phyloP scores from a whole-genome alignment of 2,329 filamentous ascomycete genomes.

The Microthyrium microscopicum region DNA sequence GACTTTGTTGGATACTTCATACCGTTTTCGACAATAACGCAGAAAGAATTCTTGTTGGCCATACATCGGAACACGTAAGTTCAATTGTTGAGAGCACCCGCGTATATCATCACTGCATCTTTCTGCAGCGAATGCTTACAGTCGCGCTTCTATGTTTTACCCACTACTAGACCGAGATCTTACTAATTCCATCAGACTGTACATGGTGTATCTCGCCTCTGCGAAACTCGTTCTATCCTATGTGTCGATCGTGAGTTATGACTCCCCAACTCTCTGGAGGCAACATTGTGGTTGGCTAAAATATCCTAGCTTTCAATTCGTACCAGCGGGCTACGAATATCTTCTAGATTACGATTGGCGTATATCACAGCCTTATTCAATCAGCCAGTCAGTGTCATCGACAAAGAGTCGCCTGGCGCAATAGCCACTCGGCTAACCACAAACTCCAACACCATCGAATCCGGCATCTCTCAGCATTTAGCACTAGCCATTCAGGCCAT shows the following conservation, averaged over 20 bases:
- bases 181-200: slow-evolving; percentile 24
- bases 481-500: slow-evolving; percentile 16
- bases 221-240: slow-evolving; percentile 39
- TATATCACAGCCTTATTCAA: slow-evolving; percentile 15
- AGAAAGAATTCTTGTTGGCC: slow-evolving; percentile 32
- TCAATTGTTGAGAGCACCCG: too few relatives aligned
- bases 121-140: too few relatives aligned
- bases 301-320: slow-evolving; percentile 14
- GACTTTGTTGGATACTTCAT: slow-evolving; percentile 7
- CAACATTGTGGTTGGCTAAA: slow-evolving; percentile 6
- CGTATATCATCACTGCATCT: too few relatives aligned
- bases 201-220: slow-evolving; percentile 41
- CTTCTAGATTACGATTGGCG: slow-evolving; percentile 14
- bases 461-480: slow-evolving; percentile 16
- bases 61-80: slow-evolving; percentile 31
- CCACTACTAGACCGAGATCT: neutral
- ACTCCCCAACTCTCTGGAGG: neutral
- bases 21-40: slow-evolving; percentile 24
- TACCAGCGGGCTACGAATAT: slow-evolving; percentile 14
- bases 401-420: slow-evolving; percentile 15
- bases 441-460: slow-evolving; percentile 14
- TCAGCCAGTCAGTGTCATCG: slow-evolving; percentile 15
- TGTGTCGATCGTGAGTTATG: slow-evolving; percentile 30
- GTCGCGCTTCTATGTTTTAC: slow-evolving; percentile 21
- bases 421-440: slow-evolving; percentile 16